These are phyloP conservation scores for Oleoguttula mirabilis DNA, from an alignment of 495 filamentous ascomycete genomes.

Conservation along the genomic window DNA sequence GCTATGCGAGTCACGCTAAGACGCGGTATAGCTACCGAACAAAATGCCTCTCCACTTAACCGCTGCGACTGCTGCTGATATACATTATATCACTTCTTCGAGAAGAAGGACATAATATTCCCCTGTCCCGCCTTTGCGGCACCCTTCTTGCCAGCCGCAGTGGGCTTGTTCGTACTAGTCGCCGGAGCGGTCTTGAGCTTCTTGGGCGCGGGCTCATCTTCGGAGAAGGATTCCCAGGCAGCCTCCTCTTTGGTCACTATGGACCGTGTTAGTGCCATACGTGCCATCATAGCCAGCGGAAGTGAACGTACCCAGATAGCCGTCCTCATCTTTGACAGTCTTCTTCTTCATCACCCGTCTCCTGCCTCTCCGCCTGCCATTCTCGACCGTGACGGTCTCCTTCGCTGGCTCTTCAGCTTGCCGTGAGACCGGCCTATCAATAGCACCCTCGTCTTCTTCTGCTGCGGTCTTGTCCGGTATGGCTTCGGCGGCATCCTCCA, in stretches of 20 bases:
- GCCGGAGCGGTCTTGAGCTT: slow-evolving; percentile 43
- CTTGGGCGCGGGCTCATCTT: slow-evolving; percentile 67
- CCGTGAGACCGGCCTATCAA: slow-evolving; percentile 34
- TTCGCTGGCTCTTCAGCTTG: slow-evolving; percentile 21
- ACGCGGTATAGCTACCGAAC: too few relatives aligned
- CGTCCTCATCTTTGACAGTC: slow-evolving; percentile 81
- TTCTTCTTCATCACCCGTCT: slow-evolving; percentile 82
- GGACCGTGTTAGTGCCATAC: slow-evolving; percentile 11
- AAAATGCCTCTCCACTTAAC: too few relatives aligned
- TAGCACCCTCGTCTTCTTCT: slow-evolving; percentile 37
- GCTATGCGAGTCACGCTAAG: too few relatives aligned
- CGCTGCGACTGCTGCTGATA: too few relatives aligned
- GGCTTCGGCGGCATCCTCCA: slow-evolving; percentile 25
- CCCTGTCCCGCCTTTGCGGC: slow-evolving; percentile 58
- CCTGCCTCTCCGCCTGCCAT: slow-evolving; percentile 64
- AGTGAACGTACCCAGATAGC: slow-evolving; percentile 76
- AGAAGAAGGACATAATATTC: slow-evolving; percentile 90
- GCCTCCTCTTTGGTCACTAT: slow-evolving; percentile 79
- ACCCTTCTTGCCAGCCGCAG: slow-evolving; percentile 42
- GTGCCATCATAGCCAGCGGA: background rate
- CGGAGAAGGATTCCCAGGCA: slow-evolving; percentile 90
- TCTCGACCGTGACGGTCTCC: slow-evolving; percentile 34
- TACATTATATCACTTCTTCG: slow-evolving; percentile 67
- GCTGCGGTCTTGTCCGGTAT: slow-evolving; percentile 25
- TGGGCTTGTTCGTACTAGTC: slow-evolving; percentile 17